Conservation (phyloP, 352 stramenopile species). For the Pythium diclinum region DNA sequence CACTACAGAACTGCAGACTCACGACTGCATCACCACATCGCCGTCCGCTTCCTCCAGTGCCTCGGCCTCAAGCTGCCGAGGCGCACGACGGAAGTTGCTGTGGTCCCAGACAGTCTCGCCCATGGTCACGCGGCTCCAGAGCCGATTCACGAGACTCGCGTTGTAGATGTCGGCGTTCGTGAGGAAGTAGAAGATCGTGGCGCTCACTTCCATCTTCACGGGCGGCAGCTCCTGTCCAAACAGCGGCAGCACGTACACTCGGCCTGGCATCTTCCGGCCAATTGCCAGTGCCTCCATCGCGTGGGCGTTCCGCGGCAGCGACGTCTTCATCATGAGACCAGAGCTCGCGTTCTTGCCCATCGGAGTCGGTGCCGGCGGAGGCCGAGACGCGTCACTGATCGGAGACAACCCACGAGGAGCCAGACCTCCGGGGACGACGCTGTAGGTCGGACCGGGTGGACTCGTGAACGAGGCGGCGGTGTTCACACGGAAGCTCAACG, state of each 20-base stretch:
- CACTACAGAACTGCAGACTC: neutral
- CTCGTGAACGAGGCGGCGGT: conserved; percentile 15
- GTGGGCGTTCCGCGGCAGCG: conserved; percentile 19
- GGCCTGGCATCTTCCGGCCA: conserved; percentile 18
- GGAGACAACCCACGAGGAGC: conserved; percentile 27
- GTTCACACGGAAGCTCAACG: conserved; percentile 11
- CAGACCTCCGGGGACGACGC: neutral
- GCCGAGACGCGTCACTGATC: conserved; percentile 23
- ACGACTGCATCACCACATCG: conserved; percentile 19
- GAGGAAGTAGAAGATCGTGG: conserved; percentile 67
- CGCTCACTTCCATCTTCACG: conserved; percentile 55
- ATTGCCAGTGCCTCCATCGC: conserved; percentile 19
- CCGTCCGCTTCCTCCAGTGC: conserved; percentile 13
- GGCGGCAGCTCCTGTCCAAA: conserved; percentile 63
- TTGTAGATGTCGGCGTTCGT: conserved; percentile 80
- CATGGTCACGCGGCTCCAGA: conserved; percentile 80
- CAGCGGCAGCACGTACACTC: conserved; percentile 67
- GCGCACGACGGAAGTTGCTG: conserved; percentile 49
- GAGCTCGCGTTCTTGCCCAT: neutral
- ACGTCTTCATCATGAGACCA: conserved; percentile 12
- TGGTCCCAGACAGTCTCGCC: conserved; percentile 76
- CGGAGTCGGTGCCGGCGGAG: conserved; percentile 15
- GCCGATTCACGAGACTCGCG: conserved; percentile 74
- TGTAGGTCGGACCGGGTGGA: neutral
- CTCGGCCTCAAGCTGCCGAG: conserved; percentile 1